Percentiles rank a stretch among this genome's conserved stretches.
phyloP scores from a whole-genome alignment of 768 basidiomycete species.

The Mrakia gelida region DNA sequence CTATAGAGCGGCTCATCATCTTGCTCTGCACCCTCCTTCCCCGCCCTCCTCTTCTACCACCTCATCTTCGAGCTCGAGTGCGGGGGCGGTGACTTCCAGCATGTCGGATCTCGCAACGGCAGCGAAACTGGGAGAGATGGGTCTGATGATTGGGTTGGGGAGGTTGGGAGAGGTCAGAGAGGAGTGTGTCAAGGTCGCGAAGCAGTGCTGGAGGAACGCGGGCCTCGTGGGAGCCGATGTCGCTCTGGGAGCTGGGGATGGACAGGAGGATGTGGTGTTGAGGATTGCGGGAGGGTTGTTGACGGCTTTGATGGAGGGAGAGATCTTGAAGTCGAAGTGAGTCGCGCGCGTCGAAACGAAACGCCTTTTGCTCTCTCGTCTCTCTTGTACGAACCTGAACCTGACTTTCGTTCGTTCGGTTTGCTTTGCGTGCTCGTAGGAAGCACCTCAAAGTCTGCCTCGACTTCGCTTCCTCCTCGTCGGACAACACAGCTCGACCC shows the following conservation, averaged over 20 bases:
- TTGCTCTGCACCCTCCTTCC: slow-evolving; percentile 1
- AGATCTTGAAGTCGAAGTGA: slow-evolving; percentile 31
- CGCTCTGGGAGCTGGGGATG: not conserved
- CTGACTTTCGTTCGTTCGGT: not conserved
- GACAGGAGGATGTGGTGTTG: slow-evolving; percentile 19
- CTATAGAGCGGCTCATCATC: slow-evolving; percentile 24
- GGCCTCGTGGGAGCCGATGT: not conserved
- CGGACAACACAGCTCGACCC: slow-evolving; percentile 28
- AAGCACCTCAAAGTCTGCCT: slow-evolving; percentile 27
- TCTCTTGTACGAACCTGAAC: not conserved
- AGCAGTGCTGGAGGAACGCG: slow-evolving; percentile 11
- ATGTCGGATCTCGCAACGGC: slow-evolving; percentile 11
- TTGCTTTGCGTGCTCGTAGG: not conserved
- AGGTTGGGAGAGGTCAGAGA: slow-evolving; percentile 22
- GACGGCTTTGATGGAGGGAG: slow-evolving; percentile 23
- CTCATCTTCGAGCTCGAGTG: not conserved
- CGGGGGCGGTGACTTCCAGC: not conserved
- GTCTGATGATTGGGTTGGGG: slow-evolving; percentile 29
- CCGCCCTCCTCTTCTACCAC: not conserved
- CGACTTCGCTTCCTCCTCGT: slow-evolving; percentile 23
- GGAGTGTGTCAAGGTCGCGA: slow-evolving; percentile 18
- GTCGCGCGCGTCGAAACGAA: not conserved
- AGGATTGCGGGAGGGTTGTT: slow-evolving; percentile 25
- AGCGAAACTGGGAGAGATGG: slow-evolving; percentile 25
- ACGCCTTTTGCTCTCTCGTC: not conserved